Percentiles rank a stretch among this genome's conserved stretches.
These are phyloP conservation scores for Gremmenia infestans DNA, from an alignment of 2,329 filamentous ascomycete species.

Conservation along the genomic window DNA sequence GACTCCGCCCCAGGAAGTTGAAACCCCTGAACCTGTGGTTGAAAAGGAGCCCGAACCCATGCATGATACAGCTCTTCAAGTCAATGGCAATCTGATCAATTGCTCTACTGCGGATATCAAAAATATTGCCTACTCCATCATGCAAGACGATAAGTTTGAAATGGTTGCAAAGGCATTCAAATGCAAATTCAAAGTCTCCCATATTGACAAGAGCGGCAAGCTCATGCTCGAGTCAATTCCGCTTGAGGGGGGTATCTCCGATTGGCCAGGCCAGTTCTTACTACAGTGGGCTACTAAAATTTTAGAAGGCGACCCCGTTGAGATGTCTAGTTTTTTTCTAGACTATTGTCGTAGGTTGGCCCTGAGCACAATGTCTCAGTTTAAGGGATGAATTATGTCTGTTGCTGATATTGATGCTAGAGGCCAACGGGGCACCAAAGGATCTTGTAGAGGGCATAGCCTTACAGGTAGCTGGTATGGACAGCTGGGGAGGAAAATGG, in stretches of 20 bases:
- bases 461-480: background rate
- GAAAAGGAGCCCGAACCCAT: background rate
- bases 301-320: background rate
- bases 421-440: background rate
- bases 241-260: background rate
- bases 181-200: background rate
- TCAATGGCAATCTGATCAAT: constrained; percentile 1
- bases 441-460: background rate
- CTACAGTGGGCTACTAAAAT: background rate
- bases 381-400: background rate
- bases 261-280: background rate
- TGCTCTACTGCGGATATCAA: background rate
- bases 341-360: background rate
- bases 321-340: background rate
- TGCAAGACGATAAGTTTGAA: background rate
- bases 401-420: background rate
- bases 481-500: background rate
- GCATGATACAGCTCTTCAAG: background rate
- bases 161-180: background rate
- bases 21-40: background rate
- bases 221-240: background rate
- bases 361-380: background rate
- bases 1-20: no score
- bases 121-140: background rate
- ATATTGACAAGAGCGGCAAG: background rate